Evolutionary conservation across 2,329 filamentous ascomycete species (phyloP).

Genomic region (Chalara sp.): DNA sequence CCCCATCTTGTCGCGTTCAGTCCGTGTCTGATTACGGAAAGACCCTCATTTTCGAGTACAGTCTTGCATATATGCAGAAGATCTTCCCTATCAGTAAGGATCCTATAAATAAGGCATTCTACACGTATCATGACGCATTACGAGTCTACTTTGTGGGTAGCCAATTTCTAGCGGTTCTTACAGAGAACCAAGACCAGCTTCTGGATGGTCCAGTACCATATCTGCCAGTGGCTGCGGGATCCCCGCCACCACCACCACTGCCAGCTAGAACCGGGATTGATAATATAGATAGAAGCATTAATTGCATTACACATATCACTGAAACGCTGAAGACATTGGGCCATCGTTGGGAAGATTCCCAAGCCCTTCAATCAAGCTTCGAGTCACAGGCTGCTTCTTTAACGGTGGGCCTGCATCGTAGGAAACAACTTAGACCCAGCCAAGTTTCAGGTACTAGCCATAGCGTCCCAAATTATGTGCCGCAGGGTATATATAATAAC

Average conservation of each 20-base stretch:
- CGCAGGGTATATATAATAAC: slow-evolving; percentile 16
- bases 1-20: slow-evolving; percentile 69
- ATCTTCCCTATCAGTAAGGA: slow-evolving; percentile 62
- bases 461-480: slow-evolving; percentile 16
- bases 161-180: slow-evolving; percentile 56
- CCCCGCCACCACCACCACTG: slow-evolving; percentile 46
- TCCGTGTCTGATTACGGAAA: slow-evolving; percentile 70
- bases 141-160: slow-evolving; percentile 71
- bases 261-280: slow-evolving; percentile 35
- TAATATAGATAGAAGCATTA: slow-evolving; percentile 48
- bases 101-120: slow-evolving; percentile 54
- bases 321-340: slow-evolving; percentile 50
- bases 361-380: slow-evolving; percentile 46
- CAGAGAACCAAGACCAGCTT: slow-evolving; percentile 49
- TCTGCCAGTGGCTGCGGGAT: slow-evolving; percentile 22
- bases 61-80: slow-evolving; percentile 71
- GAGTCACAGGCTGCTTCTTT: slow-evolving; percentile 29
- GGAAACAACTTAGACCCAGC: slow-evolving; percentile 26
- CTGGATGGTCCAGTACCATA: slow-evolving; percentile 33
- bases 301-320: slow-evolving; percentile 46
- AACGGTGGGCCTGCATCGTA: slow-evolving; percentile 34
- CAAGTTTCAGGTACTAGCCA: slow-evolving; percentile 16
- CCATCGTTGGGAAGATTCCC: slow-evolving; percentile 51
- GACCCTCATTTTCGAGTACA: slow-evolving; percentile 78
- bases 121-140: slow-evolving; percentile 83